Evolutionary conservation across 768 basidiomycete genomes (phyloP).

Genomic region (Lactarius tabidus): DNA sequence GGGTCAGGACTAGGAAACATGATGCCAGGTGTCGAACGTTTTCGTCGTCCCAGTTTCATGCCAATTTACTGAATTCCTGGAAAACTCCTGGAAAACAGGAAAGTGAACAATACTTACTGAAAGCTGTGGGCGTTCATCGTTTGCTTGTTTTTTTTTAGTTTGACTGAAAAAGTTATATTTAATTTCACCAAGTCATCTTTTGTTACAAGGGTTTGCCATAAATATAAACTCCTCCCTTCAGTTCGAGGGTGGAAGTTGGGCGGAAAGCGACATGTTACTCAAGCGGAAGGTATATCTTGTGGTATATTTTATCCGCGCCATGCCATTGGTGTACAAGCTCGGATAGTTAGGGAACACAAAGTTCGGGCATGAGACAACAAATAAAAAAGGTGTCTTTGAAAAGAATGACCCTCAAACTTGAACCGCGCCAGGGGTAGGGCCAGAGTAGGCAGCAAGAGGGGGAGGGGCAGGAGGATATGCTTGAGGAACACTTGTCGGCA

Average conservation of each 20-base stretch:
- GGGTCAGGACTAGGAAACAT: no score
- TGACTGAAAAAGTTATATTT: no score
- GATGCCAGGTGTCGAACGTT: no score
- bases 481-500: neutral
- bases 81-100: no score
- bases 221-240: neutral
- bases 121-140: no score
- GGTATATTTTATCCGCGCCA: neutral
- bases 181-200: neutral
- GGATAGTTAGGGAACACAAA: neutral
- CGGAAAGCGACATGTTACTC: neutral
- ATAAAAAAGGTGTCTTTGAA: neutral
- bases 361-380: neutral
- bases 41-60: no score
- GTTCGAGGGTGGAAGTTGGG: neutral
- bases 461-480: neutral
- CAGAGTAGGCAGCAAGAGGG: neutral
- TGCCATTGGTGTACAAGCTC: neutral
- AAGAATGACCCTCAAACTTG: slow-evolving; percentile 1
- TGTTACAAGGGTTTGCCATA: neutral
- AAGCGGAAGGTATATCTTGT: neutral
- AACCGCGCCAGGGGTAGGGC: neutral
- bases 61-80: no score
- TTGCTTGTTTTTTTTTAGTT: no score
- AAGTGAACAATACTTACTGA: no score